phyloP scores from a whole-genome alignment of 2,329 filamentous ascomycete genomes.

The Volutella citrinella region DNA sequence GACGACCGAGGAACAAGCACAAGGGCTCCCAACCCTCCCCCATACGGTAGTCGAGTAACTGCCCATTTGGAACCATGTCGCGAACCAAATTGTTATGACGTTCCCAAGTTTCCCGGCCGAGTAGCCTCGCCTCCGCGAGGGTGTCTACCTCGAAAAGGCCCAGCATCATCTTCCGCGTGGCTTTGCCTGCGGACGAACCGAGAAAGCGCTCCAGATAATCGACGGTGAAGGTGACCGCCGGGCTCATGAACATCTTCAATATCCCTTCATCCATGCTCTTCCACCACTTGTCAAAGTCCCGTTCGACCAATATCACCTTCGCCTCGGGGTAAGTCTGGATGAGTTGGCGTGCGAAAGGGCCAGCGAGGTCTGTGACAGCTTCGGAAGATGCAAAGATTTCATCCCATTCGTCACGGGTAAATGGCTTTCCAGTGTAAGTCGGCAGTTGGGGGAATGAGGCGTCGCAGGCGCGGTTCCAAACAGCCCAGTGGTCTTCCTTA shows the following conservation, averaged over 20 bases:
- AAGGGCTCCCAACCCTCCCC: slow-evolving; percentile 35
- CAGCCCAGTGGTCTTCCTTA: slow-evolving; percentile 18
- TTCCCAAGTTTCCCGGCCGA: slow-evolving; percentile 23
- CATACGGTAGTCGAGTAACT: slow-evolving; percentile 30
- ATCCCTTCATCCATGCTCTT: slow-evolving; percentile 29
- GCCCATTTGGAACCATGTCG: slow-evolving; percentile 21
- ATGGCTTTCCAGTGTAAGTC: slow-evolving; percentile 23
- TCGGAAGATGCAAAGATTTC: slow-evolving; percentile 28
- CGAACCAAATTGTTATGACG: slow-evolving; percentile 27
- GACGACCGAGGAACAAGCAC: slow-evolving; percentile 33
- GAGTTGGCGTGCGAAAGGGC: slow-evolving; percentile 25
- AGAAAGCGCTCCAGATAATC: slow-evolving; percentile 28
- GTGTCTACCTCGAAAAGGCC: slow-evolving; percentile 25
- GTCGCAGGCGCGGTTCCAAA: slow-evolving; percentile 27
- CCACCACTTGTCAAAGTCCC: slow-evolving; percentile 31
- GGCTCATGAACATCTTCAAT: slow-evolving; percentile 21
- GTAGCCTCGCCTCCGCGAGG: slow-evolving; percentile 18
- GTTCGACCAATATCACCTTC: slow-evolving; percentile 30
- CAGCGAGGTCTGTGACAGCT: slow-evolving; percentile 28
- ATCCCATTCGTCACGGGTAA: slow-evolving; percentile 31
- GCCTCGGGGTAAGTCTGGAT: slow-evolving; percentile 31
- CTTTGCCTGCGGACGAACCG: slow-evolving; percentile 24
- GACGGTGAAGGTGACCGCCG: slow-evolving; percentile 15
- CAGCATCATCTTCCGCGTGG: slow-evolving; percentile 23
- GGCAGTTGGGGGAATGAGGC: slow-evolving; percentile 25